These are phyloP conservation scores for Epichloe baconii DNA, from an alignment of 2,329 filamentous ascomycete genomes.

Conservation along the genomic window DNA sequence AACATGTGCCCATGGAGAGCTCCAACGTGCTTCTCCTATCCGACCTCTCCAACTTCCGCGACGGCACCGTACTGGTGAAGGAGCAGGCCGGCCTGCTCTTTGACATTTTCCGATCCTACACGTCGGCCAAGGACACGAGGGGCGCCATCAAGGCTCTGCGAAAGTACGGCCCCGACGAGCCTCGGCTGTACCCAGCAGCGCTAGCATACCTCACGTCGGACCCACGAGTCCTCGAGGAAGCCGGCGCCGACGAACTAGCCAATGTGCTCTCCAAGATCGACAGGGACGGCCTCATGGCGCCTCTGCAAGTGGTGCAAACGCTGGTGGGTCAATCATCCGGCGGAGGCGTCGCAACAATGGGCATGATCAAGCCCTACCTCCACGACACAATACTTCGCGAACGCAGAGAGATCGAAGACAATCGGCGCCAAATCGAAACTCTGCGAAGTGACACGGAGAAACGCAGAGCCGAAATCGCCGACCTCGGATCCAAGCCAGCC, in stretches of 20 bases:
- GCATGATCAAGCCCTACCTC: slow-evolving; percentile 89
- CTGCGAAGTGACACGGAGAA: slow-evolving; percentile 74
- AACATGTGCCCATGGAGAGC: slow-evolving; percentile 76
- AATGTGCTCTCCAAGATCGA: slow-evolving; percentile 76
- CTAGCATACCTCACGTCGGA: slow-evolving; percentile 89
- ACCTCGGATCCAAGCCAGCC: slow-evolving; percentile 65
- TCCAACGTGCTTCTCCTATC: slow-evolving; percentile 90
- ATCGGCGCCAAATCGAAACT: slow-evolving; percentile 67
- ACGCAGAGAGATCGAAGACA: slow-evolving; percentile 67
- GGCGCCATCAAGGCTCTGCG: slow-evolving; percentile 80
- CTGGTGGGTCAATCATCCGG: slow-evolving; percentile 47
- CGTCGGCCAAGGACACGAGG: slow-evolving; percentile 76
- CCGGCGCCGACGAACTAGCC: slow-evolving; percentile 69
- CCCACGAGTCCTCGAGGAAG: slow-evolving; percentile 67
- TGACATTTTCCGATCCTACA: slow-evolving; percentile 95
- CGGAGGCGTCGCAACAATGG: slow-evolving; percentile 76
- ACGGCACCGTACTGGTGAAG: slow-evolving; percentile 82
- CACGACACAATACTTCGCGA: slow-evolving; percentile 80
- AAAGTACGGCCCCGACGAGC: slow-evolving; percentile 86
- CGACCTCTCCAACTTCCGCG: slow-evolving; percentile 77
- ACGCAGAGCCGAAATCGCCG: slow-evolving; percentile 65
- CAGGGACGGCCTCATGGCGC: slow-evolving; percentile 82
- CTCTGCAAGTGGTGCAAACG: slow-evolving; percentile 90
- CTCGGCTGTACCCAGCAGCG: slow-evolving; percentile 82
- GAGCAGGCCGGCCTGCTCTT: slow-evolving; percentile 86